Evolutionary conservation across 192 early-diverging fungal genomes (phyloP), one percentile per base, ranked within the genome.

Genomic region (Coemansia sp.): DNA sequence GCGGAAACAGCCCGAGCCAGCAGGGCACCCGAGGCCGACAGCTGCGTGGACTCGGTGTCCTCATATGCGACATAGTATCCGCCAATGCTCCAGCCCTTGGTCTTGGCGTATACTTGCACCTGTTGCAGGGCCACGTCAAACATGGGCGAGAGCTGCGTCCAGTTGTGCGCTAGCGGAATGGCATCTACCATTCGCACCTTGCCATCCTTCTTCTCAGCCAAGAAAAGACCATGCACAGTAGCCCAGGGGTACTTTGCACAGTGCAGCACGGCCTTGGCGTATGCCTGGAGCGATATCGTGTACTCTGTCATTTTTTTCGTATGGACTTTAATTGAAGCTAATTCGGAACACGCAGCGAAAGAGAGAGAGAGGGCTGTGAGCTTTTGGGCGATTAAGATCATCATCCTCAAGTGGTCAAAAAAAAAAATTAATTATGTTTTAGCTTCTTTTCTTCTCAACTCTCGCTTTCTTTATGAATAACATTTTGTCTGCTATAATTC

Each of bases 61-160:
- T 82, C 80, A 60, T 82, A 68, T 11, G 74, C 80, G 11, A 77
- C 75, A 34, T 82, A 82, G 72, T 77, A 82, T 11, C 80, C 80
- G 59, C 61, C 50, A 22, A 82, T 32, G 18, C 39, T 45, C 13
- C 76, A 75, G 7, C 63, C 52, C 59, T 77, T 73, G 37, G 75
- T 45, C 59, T 70, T 62, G 13, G 80, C 80, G 44, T 71, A 76
- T 10, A 61, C 37, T 30, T 71, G 68, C 32, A 89, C 91, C 85
- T 93, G 92, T 59, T 93, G 89, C 64, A 95, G 75, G 30, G 94
- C 93, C 6, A 92, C 84, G 74, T 95, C 92, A 11, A 92, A 83
- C 87, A 94, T 91, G 52, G 94, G 91, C 0, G 93, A 85, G 66
- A 94, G 80, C 15, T 87, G 86, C 34, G 84, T 84, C 87, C 91